phyloP scores from a whole-genome alignment of 805 yeast genomes.

The Zygosaccharomyces kombuchaensis region DNA sequence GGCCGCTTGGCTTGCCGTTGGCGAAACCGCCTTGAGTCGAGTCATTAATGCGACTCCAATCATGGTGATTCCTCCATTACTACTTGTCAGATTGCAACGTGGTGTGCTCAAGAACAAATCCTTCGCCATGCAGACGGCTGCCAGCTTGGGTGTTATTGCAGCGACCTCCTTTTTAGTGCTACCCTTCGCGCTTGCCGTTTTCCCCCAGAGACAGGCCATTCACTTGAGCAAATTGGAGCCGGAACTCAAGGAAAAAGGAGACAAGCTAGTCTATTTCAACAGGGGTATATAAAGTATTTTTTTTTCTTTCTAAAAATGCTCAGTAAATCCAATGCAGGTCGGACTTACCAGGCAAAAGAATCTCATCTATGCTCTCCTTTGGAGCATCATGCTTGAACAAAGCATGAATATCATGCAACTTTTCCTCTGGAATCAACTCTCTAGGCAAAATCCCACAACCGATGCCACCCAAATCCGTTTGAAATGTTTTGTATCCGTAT shows the following conservation, averaged over 20 bases:
- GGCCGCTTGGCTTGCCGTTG: slow-evolving; percentile 92
- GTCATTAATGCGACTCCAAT: slow-evolving; percentile 96
- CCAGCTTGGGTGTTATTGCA: slow-evolving; percentile 83
- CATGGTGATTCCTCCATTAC: slow-evolving; percentile 93
- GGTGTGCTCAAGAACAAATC: slow-evolving; percentile 65
- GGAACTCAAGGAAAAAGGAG: slow-evolving; percentile 46
- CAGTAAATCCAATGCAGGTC: slow-evolving; percentile 16
- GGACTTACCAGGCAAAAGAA: slow-evolving; percentile 18
- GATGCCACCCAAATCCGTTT: slow-evolving; percentile 80
- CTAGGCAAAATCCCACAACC: slow-evolving; percentile 54
- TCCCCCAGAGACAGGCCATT: slow-evolving; percentile 81
- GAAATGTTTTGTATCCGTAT: slow-evolving; percentile 67
- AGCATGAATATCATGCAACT: slow-evolving; percentile 5
- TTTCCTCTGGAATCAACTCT: slow-evolving; percentile 10
- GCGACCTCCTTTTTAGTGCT: slow-evolving; percentile 80
- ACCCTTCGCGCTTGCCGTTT: slow-evolving; percentile 93
- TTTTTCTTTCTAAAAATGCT: neutral
- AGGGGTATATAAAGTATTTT: slow-evolving; percentile 68
- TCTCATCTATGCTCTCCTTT: slow-evolving; percentile 11
- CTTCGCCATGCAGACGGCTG: slow-evolving; percentile 55
- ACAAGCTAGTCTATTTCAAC: slow-evolving; percentile 73
- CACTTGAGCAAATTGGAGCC: slow-evolving; percentile 58
- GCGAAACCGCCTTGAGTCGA: slow-evolving; percentile 93
- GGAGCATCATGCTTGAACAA: slow-evolving; percentile 16
- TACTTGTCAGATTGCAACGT: slow-evolving; percentile 73